phyloP scores from a whole-genome alignment of 805 yeast genomes.

The Ogataea zsoltii region DNA sequence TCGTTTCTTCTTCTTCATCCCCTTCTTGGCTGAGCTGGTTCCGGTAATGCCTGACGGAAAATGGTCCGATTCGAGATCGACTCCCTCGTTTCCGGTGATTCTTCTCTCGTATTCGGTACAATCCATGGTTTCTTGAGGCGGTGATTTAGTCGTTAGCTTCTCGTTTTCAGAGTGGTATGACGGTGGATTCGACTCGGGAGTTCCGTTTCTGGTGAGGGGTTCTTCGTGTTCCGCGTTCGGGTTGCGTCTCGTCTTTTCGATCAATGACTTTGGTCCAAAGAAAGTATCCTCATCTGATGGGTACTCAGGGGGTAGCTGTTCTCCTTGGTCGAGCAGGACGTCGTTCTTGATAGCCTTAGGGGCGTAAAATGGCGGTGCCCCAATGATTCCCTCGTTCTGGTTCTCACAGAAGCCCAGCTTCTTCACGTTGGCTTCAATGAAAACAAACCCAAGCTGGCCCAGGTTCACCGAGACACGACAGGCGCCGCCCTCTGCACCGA shows the following conservation, averaged over 20 bases:
- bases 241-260: conserved; percentile 14
- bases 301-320: conserved; percentile 69
- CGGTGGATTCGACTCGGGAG: conserved; percentile 33
- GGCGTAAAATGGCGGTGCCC: conserved; percentile 40
- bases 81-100: neutral
- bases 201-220: neutral
- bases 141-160: neutral
- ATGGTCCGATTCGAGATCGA: neutral
- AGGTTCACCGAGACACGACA: conserved; percentile 62
- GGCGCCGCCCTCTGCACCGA: conserved; percentile 50
- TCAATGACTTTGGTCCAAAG: conserved; percentile 45
- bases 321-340: conserved; percentile 67
- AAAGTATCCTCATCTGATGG: conserved; percentile 64
- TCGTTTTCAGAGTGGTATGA: conserved; percentile 23
- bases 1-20: neutral
- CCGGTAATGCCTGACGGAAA: neutral
- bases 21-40: neutral
- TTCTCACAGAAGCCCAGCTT: conserved; percentile 58
- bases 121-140: conserved; percentile 12
- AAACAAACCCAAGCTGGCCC: conserved; percentile 88
- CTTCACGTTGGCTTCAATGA: conserved; percentile 78
- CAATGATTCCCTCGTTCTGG: conserved; percentile 40
- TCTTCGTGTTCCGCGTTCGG: neutral
- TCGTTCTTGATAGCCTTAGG: conserved; percentile 39
- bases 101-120: conserved; percentile 22